Percentiles rank a stretch among this genome's conserved stretches.
Evolutionary conservation across 192 early-diverging fungal species (phyloP).

Genomic region (Coemansia sp.): DNA sequence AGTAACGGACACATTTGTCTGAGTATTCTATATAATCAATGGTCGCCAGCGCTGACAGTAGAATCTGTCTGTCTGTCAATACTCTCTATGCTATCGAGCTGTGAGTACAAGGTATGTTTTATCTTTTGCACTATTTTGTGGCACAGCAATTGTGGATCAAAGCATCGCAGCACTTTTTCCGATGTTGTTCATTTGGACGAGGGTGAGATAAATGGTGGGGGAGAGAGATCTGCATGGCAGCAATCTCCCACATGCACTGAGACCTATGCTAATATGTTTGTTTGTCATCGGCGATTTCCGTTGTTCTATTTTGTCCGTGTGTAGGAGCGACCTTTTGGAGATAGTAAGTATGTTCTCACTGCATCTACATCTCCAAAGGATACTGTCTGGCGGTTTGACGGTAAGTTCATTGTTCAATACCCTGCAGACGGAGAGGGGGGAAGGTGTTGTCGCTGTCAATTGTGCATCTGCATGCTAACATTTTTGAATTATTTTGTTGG

Average conservation of each 20-base stretch:
- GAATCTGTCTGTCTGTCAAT: conserved; percentile 85
- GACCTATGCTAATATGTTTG: conserved; percentile 1
- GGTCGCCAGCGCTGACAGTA: conserved; percentile 90
- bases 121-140: conserved; percentile 21
- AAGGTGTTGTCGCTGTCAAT: background rate
- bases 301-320: background rate
- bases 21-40: conserved; percentile 92
- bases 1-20: conserved; percentile 96
- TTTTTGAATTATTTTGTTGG: background rate
- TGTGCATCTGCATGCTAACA: background rate
- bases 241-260: background rate
- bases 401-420: conserved; percentile 11
- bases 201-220: background rate
- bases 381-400: conserved; percentile 30
- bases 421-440: background rate
- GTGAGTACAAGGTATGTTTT: conserved; percentile 65
- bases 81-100: conserved; percentile 91
- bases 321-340: conserved; percentile 25
- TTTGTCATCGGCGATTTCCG: conserved; percentile 6
- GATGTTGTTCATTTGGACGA: conserved; percentile 23
- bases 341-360: conserved; percentile 17
- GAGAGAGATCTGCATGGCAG: background rate
- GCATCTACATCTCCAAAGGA: conserved; percentile 32
- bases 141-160: too few species aligned
- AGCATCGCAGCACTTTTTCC: background rate